phyloP scores from a whole-genome alignment of 1,284 basidiomycete genomes.

The Cryptococcus wingfieldii region DNA sequence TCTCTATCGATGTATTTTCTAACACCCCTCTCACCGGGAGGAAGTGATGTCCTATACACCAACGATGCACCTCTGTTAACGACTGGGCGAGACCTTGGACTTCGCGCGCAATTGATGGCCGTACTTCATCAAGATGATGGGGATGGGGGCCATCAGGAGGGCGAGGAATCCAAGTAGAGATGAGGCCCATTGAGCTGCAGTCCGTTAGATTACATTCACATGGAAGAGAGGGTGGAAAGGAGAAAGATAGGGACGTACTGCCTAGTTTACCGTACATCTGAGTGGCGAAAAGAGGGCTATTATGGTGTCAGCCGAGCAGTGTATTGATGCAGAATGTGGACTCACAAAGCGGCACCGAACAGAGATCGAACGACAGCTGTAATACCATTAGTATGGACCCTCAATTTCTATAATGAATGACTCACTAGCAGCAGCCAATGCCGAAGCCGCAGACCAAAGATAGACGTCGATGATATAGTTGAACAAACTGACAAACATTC shows the following conservation, averaged over 20 bases:
- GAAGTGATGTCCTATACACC: too few species aligned
- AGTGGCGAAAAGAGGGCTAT: constrained; percentile 50
- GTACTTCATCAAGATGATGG: constrained; percentile 49
- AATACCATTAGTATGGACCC: neutral
- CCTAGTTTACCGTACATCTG: constrained; percentile 54
- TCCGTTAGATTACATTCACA: neutral
- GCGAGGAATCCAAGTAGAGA: constrained; percentile 46
- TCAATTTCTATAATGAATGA: neutral
- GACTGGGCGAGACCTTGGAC: constrained; percentile 47
- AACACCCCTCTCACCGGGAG: too few species aligned
- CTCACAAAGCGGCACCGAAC: constrained; percentile 49
- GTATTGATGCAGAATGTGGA: neutral
- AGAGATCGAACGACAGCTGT: constrained; percentile 50
- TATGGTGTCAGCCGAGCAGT: neutral
- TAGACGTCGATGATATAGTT: constrained; percentile 55
- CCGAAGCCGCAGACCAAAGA: constrained; percentile 53
- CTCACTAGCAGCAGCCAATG: constrained; percentile 51
- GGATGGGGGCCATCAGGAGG: constrained; percentile 45
- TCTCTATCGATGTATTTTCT: too few species aligned
- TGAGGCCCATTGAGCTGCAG: constrained; percentile 38
- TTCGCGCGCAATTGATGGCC: constrained; percentile 50
- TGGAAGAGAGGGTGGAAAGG: neutral
- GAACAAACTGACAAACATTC: constrained; percentile 56
- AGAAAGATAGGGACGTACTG: constrained; percentile 16
- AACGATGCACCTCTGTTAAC: too few species aligned